Conservation (phyloP, 139 green algal genomes). For the Chloropicon primus region DNA sequence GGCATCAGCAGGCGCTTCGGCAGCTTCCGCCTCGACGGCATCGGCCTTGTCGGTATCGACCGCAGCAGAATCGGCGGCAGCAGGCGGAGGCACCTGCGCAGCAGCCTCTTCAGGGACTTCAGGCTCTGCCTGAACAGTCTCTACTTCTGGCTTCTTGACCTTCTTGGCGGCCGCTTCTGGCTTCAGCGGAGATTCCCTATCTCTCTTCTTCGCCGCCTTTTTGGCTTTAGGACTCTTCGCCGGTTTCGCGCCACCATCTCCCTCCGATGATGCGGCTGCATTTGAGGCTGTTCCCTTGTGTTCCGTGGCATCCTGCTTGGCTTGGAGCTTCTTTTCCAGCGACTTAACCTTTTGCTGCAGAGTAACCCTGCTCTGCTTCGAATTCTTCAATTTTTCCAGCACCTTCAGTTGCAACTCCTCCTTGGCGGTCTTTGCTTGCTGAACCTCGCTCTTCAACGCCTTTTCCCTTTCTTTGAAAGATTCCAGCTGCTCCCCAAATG, state of each 20-base stretch:
- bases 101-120: neutral
- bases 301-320: neutral
- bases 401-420: neutral
- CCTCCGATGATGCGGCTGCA: no score
- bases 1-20: neutral
- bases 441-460: neutral
- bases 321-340: neutral
- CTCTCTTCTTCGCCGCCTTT: neutral
- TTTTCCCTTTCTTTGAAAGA: neutral
- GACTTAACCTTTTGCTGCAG: neutral
- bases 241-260: no score
- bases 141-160: neutral
- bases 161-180: no score
- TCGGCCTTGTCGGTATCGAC: neutral
- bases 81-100: neutral
- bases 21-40: neutral
- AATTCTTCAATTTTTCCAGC: neutral
- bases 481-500: neutral
- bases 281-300: neutral
- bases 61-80: neutral
- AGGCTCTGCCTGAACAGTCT: neutral
- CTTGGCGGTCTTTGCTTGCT: neutral
- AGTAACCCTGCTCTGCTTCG: neutral
- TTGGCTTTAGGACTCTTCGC: neutral
- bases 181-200: neutral